These are phyloP conservation scores for Ophiocordyceps unilateralis DNA, from an alignment of 2,329 filamentous ascomycete genomes.

Conservation along the genomic window DNA sequence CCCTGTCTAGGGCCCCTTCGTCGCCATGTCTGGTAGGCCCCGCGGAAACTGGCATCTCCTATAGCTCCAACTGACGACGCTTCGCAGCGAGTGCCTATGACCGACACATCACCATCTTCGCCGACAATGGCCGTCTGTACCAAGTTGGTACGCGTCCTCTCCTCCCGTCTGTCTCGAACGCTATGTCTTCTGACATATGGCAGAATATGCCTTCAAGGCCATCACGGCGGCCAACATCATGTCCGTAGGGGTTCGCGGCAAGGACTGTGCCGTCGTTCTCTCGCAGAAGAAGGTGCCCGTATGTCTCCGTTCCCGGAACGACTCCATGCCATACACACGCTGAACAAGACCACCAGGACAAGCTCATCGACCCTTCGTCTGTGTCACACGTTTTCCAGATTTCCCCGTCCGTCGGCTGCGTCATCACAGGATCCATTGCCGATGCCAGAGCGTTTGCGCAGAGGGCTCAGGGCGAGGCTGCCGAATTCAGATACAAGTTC, in stretches of 20 bases:
- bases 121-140: conserved; percentile 92
- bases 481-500: conserved; percentile 96
- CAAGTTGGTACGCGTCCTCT: conserved; percentile 73
- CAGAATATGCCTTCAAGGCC: conserved; percentile 99
- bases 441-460: conserved; percentile 88
- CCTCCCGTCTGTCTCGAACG: not conserved
- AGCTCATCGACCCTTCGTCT: conserved; percentile 93
- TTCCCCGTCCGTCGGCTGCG: conserved; percentile 88
- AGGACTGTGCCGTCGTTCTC: conserved; percentile 90
- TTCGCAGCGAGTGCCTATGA: conserved; percentile 61
- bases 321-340: not conserved
- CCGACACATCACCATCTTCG: conserved; percentile 99
- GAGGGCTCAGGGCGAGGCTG: conserved; percentile 85
- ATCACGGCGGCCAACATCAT: conserved; percentile 99
- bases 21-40: conserved; percentile 35
- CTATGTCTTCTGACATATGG: not conserved
- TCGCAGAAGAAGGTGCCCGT: conserved; percentile 99
- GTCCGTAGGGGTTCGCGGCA: conserved; percentile 86
- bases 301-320: conserved; percentile 22
- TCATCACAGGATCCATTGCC: conserved; percentile 97
- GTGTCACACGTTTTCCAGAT: conserved; percentile 97
- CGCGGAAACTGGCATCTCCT: not conserved
- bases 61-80: conserved; percentile 8
- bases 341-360: conserved; percentile 49
- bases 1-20: conserved; percentile 2